Conservation (phyloP, 257 asterid species). For the Scutellaria minor region DNA sequence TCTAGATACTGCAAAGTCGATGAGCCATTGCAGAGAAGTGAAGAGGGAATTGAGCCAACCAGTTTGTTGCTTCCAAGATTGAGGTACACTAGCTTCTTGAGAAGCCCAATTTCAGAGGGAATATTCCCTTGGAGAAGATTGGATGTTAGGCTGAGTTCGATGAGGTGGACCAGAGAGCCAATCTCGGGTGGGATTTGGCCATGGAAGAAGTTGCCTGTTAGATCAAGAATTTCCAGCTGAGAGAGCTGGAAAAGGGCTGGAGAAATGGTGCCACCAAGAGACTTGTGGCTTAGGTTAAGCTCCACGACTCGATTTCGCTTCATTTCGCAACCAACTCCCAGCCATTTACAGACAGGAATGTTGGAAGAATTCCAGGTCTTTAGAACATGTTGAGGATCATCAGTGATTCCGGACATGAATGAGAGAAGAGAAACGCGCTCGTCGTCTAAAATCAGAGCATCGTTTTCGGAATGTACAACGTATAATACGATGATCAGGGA, state of each 20-base stretch:
- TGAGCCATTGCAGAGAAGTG: conserved; percentile 63
- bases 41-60: conserved; percentile 58
- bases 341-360: conserved; percentile 63
- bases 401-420: conserved; percentile 54
- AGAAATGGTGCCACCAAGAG: conserved; percentile 64
- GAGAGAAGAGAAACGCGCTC: conserved; percentile 69
- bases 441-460: conserved; percentile 36
- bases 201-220: conserved; percentile 62
- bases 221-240: conserved; percentile 61
- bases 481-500: conserved; percentile 44
- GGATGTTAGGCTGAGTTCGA: conserved; percentile 65
- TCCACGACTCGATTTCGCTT: conserved; percentile 47
- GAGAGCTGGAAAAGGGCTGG: conserved; percentile 59
- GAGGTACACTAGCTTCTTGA: conserved; percentile 56
- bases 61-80: conserved; percentile 72
- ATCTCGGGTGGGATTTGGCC: conserved; percentile 68
- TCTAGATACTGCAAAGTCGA: conserved; percentile 61
- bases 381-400: conserved; percentile 58
- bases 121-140: conserved; percentile 64
- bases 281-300: conserved; percentile 64
- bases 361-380: conserved; percentile 60
- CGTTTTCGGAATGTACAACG: conserved; percentile 40
- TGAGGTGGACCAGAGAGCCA: conserved; percentile 51
- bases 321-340: conserved; percentile 60
- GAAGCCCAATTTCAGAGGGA: conserved; percentile 56